Conservation (phyloP, 2,329 filamentous ascomycete genomes). For the Penicillium sp. region DNA sequence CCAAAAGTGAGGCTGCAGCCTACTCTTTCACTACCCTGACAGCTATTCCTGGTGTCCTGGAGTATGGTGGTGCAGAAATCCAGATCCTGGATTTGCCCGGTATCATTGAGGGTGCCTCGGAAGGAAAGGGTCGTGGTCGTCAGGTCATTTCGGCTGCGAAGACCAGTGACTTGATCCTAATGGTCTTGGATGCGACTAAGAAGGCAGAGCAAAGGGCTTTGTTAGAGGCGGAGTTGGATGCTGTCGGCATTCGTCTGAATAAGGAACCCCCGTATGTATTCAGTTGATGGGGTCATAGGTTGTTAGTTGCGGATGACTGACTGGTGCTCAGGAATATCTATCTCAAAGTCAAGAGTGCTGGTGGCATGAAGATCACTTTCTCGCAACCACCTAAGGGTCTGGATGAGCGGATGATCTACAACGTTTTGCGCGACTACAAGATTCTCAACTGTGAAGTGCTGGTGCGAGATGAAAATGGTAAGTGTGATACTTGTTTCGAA, state of each 20-base stretch:
- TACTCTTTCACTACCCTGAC: slow-evolving; percentile 98
- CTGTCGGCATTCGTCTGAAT: slow-evolving; percentile 92
- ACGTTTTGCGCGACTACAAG: slow-evolving; percentile 97
- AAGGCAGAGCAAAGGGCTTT: slow-evolving; percentile 87
- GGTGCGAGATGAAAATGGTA: slow-evolving; percentile 84
- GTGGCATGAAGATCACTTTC: slow-evolving; percentile 99
- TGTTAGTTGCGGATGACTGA: not conserved
- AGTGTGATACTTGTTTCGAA: not conserved
- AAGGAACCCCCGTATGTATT: slow-evolving; percentile 75
- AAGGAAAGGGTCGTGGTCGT: slow-evolving; percentile 91
- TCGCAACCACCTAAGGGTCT: slow-evolving; percentile 82
- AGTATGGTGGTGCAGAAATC: slow-evolving; percentile 97
- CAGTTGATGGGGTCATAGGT: not conserved
- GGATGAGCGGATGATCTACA: slow-evolving; percentile 97
- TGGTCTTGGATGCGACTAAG: slow-evolving; percentile 97
- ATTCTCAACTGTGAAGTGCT: slow-evolving; percentile 97
- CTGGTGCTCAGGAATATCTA: slow-evolving; percentile 78
- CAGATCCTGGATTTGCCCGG: slow-evolving; percentile 96
- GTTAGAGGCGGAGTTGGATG: slow-evolving; percentile 88
- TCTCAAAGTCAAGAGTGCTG: slow-evolving; percentile 90
- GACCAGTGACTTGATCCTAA: slow-evolving; percentile 94
- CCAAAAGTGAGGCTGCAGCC: slow-evolving; percentile 90
- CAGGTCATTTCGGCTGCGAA: slow-evolving; percentile 98
- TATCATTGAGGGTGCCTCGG: slow-evolving; percentile 95
- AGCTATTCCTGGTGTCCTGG: slow-evolving; percentile 93